These are phyloP conservation scores for Ophiorrhiza pumila DNA, from an alignment of 257 asterid genomes.

Conservation along the genomic window DNA sequence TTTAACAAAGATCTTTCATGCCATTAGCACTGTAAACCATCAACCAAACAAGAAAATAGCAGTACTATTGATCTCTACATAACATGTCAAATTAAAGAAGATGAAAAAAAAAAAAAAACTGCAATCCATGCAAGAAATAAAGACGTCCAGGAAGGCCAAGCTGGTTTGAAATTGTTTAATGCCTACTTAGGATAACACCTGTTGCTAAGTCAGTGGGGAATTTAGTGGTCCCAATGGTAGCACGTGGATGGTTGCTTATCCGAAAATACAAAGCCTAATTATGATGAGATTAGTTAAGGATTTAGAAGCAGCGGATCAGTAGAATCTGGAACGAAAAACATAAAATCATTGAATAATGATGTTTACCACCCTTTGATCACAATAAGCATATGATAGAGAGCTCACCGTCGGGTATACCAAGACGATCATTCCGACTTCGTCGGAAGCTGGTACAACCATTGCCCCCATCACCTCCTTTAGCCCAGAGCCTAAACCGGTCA, in stretches of 20 bases:
- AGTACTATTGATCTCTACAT: no score
- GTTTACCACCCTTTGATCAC: background rate
- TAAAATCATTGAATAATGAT: background rate
- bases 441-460: conserved; percentile 82
- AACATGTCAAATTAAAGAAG: no score
- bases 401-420: conserved; percentile 90
- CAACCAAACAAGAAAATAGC: no score
- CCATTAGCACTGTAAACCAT: no score
- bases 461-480: conserved; percentile 98
- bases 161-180: conserved; percentile 5
- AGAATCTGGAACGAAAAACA: conserved; percentile 1
- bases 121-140: no score
- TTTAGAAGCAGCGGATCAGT: background rate
- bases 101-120: no score
- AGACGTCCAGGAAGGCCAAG: no score
- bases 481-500: conserved; percentile 66
- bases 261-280: conserved; percentile 28
- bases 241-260: conserved; percentile 40
- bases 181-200: conserved; percentile 25
- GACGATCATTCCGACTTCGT: conserved; percentile 77
- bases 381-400: background rate
- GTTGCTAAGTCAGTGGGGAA: conserved; percentile 35
- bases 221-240: conserved; percentile 41
- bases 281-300: conserved; percentile 47
- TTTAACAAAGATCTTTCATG: no score